A percentile compares a stretch with the other conserved stretches of the same genome.
Evolutionary conservation across 306 rosid genomes (phyloP).

Genomic region (Datisca glomerata): DNA sequence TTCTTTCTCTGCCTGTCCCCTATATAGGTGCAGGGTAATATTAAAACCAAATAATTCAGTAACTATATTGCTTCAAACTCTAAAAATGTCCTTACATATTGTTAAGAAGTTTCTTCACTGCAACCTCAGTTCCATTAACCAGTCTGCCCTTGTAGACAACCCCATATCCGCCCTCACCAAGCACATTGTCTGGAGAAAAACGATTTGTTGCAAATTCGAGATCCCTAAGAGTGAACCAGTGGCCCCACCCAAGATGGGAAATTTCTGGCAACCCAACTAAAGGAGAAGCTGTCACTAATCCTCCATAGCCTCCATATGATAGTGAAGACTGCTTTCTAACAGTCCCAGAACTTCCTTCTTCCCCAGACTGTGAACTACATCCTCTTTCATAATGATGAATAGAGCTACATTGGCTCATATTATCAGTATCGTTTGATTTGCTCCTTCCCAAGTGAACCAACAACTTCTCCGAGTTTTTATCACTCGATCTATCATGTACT

Average conservation of each 20-base stretch:
- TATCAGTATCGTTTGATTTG: slow-evolving; percentile 62
- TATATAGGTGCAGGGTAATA: slow-evolving; percentile 21
- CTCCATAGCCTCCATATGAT: slow-evolving; percentile 52
- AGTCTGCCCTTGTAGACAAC: slow-evolving; percentile 78
- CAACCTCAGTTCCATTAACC: slow-evolving; percentile 86
- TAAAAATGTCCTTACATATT: slow-evolving; percentile 53
- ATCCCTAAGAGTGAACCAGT: slow-evolving; percentile 98
- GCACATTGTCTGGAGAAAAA: slow-evolving; percentile 52
- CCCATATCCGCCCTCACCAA: slow-evolving; percentile 98
- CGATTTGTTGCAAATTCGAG: slow-evolving; percentile 64
- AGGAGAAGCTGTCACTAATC: slow-evolving; percentile 70
- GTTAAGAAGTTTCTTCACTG: slow-evolving; percentile 92
- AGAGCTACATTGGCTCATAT: slow-evolving; percentile 74
- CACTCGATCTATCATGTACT: slow-evolving; percentile 40
- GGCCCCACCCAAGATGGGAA: slow-evolving; percentile 99
- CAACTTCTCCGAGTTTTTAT: slow-evolving; percentile 51
- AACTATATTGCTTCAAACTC: slow-evolving; percentile 12
- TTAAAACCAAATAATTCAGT: slow-evolving; percentile 1
- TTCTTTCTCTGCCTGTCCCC: slow-evolving; percentile 99
- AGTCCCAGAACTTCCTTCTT: slow-evolving; percentile 82
- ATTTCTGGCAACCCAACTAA: slow-evolving; percentile 75
- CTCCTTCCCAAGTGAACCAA: slow-evolving; percentile 44
- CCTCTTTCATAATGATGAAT: slow-evolving; percentile 73
- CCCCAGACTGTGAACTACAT: slow-evolving; percentile 64
- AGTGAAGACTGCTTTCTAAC: slow-evolving; percentile 41